Conservation (phyloP, 352 stramenopile species). For the Pythium scleroteichum region DNA sequence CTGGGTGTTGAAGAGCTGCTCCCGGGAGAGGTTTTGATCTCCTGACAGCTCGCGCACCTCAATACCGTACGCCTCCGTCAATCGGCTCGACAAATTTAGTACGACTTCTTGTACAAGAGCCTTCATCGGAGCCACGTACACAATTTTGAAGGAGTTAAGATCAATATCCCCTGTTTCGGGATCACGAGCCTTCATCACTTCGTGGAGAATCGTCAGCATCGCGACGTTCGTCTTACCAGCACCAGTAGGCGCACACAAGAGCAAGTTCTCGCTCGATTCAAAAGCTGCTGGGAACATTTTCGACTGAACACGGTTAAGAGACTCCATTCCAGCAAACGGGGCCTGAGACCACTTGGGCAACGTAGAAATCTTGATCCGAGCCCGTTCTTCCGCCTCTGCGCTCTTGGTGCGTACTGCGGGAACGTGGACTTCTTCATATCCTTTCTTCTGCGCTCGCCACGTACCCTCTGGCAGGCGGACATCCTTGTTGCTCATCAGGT, state of each 20-base stretch:
- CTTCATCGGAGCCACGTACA: constrained; percentile 99
- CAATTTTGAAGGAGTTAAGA: constrained; percentile 98
- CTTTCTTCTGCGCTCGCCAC: constrained; percentile 97
- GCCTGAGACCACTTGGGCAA: constrained; percentile 95
- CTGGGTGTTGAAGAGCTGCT: constrained; percentile 98
- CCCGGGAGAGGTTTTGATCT: constrained; percentile 96
- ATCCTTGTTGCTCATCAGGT: constrained; percentile 99
- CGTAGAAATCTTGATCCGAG: constrained; percentile 87
- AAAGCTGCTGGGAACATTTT: constrained; percentile 95
- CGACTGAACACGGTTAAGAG: constrained; percentile 98
- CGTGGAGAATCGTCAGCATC: constrained; percentile 98
- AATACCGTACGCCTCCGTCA: constrained; percentile 94
- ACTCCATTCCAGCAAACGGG: constrained; percentile 97
- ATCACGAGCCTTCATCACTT: constrained; percentile 94
- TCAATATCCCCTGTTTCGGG: constrained; percentile 89
- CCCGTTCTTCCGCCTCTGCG: constrained; percentile 69
- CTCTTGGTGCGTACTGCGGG: constrained; percentile 92
- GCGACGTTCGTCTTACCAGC: constrained; percentile 99
- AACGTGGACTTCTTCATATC: constrained; percentile 99
- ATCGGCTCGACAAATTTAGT: constrained; percentile 94
- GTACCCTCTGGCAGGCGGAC: constrained; percentile 95
- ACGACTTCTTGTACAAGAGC: constrained; percentile 99
- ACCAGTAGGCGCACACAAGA: constrained; percentile 98
- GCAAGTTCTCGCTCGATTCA: constrained; percentile 95
- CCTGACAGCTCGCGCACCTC: constrained; percentile 97